A percentile compares a stretch with the other conserved stretches of the same genome.
Conservation (phyloP, 1,139 yeast species). For the Kodamaea sp. region DNA sequence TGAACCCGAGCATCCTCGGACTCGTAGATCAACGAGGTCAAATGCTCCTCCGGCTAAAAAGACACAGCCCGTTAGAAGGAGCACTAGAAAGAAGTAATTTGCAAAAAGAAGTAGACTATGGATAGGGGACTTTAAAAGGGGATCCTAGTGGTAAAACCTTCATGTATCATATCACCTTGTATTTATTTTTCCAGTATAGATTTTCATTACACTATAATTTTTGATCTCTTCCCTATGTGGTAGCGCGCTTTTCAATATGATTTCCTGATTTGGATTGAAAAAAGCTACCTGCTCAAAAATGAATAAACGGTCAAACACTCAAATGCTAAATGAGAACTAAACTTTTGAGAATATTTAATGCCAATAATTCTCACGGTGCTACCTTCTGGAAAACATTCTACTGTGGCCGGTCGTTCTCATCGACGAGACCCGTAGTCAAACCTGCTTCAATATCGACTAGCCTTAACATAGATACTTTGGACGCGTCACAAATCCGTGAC, state of each 20-base stretch:
- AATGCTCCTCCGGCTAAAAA: conserved; percentile 11
- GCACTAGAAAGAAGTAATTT: conserved; percentile 23
- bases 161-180: conserved; percentile 3
- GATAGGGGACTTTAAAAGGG: conserved; percentile 1
- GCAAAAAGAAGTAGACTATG: neutral
- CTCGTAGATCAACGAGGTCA: conserved; percentile 26
- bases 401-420: neutral
- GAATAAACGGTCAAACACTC: neutral
- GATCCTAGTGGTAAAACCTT: neutral
- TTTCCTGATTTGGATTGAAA: too few species aligned
- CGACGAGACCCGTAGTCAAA: conserved; percentile 1
- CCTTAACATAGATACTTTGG: too few species aligned
- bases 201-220: too few species aligned
- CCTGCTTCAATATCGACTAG: conserved; percentile 12
- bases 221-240: neutral
- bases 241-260: too few species aligned
- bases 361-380: neutral
- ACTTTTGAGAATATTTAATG: too few species aligned
- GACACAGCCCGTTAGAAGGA: conserved; percentile 22
- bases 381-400: neutral
- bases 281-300: neutral
- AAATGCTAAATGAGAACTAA: too few species aligned
- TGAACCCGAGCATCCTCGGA: conserved; percentile 6
- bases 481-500: neutral
- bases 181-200: neutral